Evolutionary conservation across 2,329 filamentous ascomycete genomes (phyloP).

Genomic region (Botryotinia narcissicola): DNA sequence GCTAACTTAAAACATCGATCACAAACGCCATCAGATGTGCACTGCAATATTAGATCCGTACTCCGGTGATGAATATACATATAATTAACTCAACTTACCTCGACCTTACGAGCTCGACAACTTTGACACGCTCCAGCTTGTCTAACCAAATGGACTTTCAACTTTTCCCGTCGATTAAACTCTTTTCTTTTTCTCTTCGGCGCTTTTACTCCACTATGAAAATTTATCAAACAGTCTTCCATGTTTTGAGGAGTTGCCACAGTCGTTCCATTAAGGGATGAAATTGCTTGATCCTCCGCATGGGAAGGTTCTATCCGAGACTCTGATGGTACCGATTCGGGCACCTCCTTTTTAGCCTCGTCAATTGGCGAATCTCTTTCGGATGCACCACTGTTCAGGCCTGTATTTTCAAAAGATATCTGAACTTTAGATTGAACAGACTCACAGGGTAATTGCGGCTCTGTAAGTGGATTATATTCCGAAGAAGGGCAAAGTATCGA

Average conservation of each 20-base stretch:
- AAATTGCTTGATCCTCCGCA: not conserved
- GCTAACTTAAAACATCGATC: constrained; percentile 22
- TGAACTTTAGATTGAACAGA: too few species aligned
- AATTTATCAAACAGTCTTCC: constrained; percentile 12
- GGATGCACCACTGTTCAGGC: not conserved
- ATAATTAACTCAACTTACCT: constrained; percentile 15
- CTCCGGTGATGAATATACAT: not conserved
- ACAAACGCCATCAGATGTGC: constrained; percentile 24
- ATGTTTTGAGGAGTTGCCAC: constrained; percentile 1
- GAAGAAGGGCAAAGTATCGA: not conserved
- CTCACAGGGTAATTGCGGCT: not conserved
- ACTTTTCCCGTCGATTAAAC: constrained; percentile 22
- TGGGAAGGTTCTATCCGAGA: not conserved
- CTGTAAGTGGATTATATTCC: not conserved
- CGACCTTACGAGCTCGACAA: constrained; percentile 25
- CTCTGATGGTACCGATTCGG: not conserved
- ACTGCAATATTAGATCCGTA: constrained; percentile 19
- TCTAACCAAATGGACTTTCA: constrained; percentile 25
- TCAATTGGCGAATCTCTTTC: not conserved
- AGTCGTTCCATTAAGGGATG: not conserved
- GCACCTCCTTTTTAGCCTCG: not conserved
- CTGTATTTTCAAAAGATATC: not conserved
- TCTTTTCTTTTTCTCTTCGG: constrained; percentile 23
- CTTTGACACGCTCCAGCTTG: constrained; percentile 23
- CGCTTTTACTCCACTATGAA: constrained; percentile 10